Percentiles rank a stretch among this genome's conserved stretches.
Evolutionary conservation across 2,329 filamentous ascomycete species (phyloP).

Genomic region (Colletotrichum shisoi): DNA sequence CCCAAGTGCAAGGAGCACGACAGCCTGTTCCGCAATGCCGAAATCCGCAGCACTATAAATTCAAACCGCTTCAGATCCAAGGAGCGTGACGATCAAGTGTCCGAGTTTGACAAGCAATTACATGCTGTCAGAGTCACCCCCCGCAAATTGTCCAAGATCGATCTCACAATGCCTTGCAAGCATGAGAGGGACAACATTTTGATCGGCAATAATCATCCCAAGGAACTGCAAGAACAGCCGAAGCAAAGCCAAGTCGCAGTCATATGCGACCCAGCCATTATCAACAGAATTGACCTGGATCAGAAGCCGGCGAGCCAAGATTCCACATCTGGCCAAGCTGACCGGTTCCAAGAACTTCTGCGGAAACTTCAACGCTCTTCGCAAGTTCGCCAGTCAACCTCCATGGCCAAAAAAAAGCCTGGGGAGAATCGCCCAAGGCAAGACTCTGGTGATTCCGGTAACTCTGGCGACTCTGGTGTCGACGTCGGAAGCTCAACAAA

Average conservation of each 20-base stretch:
- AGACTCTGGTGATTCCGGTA: constrained; percentile 15
- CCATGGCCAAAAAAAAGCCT: background rate
- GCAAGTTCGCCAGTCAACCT: background rate
- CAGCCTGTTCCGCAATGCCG: constrained; percentile 25
- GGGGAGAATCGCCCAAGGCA: constrained; percentile 4
- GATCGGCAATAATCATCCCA: background rate
- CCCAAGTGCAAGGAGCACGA: constrained; percentile 18
- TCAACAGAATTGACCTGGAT: background rate
- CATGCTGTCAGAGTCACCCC: constrained; percentile 10
- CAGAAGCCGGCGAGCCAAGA: background rate
- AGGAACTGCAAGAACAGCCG: background rate
- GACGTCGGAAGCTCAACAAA: constrained; percentile 24
- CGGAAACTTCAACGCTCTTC: constrained; percentile 26
- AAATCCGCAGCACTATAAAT: constrained; percentile 34
- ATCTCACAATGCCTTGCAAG: constrained; percentile 4
- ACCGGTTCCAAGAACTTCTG: constrained; percentile 29
- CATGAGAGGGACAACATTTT: background rate
- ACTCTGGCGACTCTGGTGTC: constrained; percentile 22
- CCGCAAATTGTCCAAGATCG: constrained; percentile 30
- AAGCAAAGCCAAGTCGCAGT: constrained; percentile 3
- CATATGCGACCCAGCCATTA: constrained; percentile 28
- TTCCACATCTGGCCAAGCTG: background rate
- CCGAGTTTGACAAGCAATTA: constrained; percentile 22
- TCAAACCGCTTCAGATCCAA: constrained; percentile 27
- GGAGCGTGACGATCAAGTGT: background rate